Base-by-base conservation (phyloP, 192 early-diverging fungal species). In the Diversispora eburnea region DNA sequence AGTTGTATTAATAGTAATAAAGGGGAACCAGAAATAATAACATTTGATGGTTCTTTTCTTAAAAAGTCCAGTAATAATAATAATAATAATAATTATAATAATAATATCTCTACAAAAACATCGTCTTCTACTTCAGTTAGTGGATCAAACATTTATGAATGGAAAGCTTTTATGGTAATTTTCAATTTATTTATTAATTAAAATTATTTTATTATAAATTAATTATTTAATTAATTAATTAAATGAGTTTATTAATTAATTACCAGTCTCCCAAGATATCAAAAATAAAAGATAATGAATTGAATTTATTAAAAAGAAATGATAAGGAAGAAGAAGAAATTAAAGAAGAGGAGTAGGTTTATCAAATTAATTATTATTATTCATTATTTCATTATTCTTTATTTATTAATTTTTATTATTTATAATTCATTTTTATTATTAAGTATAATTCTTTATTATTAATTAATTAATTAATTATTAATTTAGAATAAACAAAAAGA, bases 91-190 rank as follows among this genome's bases (percentile, higher is more conserved):
- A 48, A 33, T 33, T 1, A 33, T 33, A 33, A 33, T 2, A 33
- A 2, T 33, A 33, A 33, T 33, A 33, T 33, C 25, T 33, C 25
- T 33, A n/a, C 25, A 33, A 33, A 0, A 33, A 33, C 25, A 2
- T 33, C 25, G 25, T 33, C 25, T 33, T 33, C 25, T 33, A 33
- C 25, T 33, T 33, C 25, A 33, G 25, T 33, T 33, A 33, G 57
- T 0, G 73, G 69, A 15, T 65, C 63, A 46, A 78, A 59, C 52
- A 77, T 78, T 42, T 57, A 55, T 20, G 79, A 75, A 12, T 81
- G 80, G 54, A 83, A 78, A 49, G 73, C 77, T 45, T 83, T 83
- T 33, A 75, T 83, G 79, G 81, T 80, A 70, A 57, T 41, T 58
- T 13, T 5, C 43, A 33, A 51, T 22, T 22, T n/a, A 20, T 13